Percentiles rank a stretch among this genome's conserved stretches.
These are phyloP conservation scores for Kockovaella imperatae DNA, from an alignment of 768 basidiomycete genomes.

Conservation along the genomic window DNA sequence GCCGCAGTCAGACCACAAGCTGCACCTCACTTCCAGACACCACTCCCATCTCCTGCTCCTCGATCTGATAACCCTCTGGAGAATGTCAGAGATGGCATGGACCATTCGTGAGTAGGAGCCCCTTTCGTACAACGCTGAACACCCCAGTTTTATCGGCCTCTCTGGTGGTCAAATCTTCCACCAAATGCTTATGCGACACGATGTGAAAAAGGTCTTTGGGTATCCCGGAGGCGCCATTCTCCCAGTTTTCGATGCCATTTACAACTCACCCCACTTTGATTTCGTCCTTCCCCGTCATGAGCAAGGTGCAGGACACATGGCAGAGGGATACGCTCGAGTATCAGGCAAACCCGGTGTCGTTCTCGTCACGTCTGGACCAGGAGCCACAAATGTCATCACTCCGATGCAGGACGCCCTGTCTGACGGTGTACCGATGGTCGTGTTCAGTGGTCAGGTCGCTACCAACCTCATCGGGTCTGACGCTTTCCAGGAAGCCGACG, in stretches of 20 bases:
- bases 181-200: constrained; percentile 98
- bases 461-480: constrained; percentile 98
- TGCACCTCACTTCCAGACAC: constrained; percentile 49
- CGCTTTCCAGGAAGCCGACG: constrained; percentile 96
- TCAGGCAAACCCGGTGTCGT: constrained; percentile 96
- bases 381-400: constrained; percentile 95
- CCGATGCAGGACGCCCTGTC: constrained; percentile 96
- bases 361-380: constrained; percentile 94
- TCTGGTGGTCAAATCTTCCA: constrained; percentile 97
- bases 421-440: constrained; percentile 88
- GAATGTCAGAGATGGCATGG: constrained; percentile 32
- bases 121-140: constrained; percentile 37
- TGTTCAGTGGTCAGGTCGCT: constrained; percentile 96
- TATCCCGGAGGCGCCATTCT: constrained; percentile 98
- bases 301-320: constrained; percentile 98
- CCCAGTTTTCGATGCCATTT: constrained; percentile 99
- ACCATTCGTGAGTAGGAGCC: constrained; percentile 37
- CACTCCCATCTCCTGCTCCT: constrained; percentile 23
- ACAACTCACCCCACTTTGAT: constrained; percentile 88
- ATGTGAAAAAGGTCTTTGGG: constrained; percentile 92
- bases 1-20: constrained; percentile 61
- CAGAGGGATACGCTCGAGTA: constrained; percentile 95
- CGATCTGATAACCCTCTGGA: constrained; percentile 20
- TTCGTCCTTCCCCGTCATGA: constrained; percentile 95
- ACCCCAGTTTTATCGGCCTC: constrained; percentile 72